A percentile compares a stretch with the other conserved stretches of the same genome.
Conservation (phyloP, 768 basidiomycete species). For the Boletus patriciae region DNA sequence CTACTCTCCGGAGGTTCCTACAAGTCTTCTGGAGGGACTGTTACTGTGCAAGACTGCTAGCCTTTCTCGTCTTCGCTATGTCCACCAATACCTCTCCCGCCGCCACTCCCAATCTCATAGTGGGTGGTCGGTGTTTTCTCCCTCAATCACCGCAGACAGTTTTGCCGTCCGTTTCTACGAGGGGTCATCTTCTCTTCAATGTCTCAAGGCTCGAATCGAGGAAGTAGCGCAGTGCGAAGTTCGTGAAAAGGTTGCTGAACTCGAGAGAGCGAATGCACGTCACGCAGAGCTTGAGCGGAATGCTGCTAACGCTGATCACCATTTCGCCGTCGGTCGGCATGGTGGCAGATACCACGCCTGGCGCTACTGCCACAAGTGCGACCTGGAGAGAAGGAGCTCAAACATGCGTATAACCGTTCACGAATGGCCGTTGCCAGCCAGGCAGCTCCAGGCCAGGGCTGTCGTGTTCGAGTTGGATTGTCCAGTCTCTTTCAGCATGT, state of each 20-base stretch:
- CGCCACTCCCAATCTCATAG: slow-evolving; percentile 24
- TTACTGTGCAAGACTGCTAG: slow-evolving; percentile 29
- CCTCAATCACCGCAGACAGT: slow-evolving; percentile 7
- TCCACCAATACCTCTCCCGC: slow-evolving; percentile 33
- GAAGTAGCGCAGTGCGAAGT: slow-evolving; percentile 20
- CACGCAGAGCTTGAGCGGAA: slow-evolving; percentile 19
- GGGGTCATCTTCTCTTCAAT: slow-evolving; percentile 20
- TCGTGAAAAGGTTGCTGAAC: slow-evolving; percentile 30
- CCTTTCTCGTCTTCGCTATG: slow-evolving; percentile 28
- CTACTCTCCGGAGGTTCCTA: slow-evolving; percentile 36
- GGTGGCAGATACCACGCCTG: background rate
- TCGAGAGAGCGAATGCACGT: slow-evolving; percentile 20
- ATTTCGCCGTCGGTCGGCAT: background rate
- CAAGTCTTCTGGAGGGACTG: slow-evolving; percentile 24
- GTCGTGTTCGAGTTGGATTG: slow-evolving; percentile 44
- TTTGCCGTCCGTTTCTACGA: slow-evolving; percentile 40
- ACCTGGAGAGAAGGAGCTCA: slow-evolving; percentile 14
- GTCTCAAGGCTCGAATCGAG: slow-evolving; percentile 34
- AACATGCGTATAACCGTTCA: slow-evolving; percentile 36
- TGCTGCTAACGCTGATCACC: slow-evolving; percentile 7
- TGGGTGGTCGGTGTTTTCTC: slow-evolving; percentile 37
- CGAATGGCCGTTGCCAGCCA: slow-evolving; percentile 49
- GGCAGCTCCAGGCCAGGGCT: slow-evolving; percentile 20
- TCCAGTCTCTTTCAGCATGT: slow-evolving; percentile 41
- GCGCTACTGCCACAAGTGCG: slow-evolving; percentile 34